A percentile compares a stretch with the other conserved stretches of the same genome.
Conservation (phyloP, 2,329 filamentous ascomycete genomes). For the Paecilomyces variotii region DNA sequence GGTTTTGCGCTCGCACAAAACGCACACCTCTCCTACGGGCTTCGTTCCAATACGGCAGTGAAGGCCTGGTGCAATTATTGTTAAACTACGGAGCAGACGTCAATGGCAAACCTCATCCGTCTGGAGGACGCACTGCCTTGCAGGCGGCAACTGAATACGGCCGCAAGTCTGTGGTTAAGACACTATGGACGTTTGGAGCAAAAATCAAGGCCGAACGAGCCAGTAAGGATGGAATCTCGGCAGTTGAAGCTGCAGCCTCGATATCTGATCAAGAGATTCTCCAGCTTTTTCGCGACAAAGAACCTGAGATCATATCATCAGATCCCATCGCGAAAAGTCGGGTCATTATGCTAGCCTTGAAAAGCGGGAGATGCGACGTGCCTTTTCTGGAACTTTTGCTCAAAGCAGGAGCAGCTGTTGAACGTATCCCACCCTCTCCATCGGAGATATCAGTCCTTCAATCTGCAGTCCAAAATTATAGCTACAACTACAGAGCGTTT, state of each 20-base stretch:
- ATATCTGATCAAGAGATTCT: constrained; percentile 1
- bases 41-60: constrained; percentile 2
- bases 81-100: constrained; percentile 6
- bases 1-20: neutral
- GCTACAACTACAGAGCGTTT: constrained; percentile 7
- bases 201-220: neutral
- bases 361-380: no score
- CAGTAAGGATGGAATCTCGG: neutral
- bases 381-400: neutral
- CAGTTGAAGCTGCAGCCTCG: constrained; percentile 6
- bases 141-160: constrained; percentile 23
- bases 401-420: constrained; percentile 7
- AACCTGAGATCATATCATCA: constrained; percentile 5
- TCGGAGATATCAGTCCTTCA: constrained; percentile 5
- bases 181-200: neutral
- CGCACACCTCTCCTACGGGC: constrained; percentile 9
- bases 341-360: neutral
- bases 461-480: neutral
- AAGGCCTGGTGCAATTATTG: constrained; percentile 9
- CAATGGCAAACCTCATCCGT: constrained; percentile 4
- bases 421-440: neutral
- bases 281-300: constrained; percentile 5
- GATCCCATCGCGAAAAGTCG: constrained; percentile 4
- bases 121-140: constrained; percentile 21
- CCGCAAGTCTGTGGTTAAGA: constrained; percentile 8